Conservation (phyloP, 2,329 filamentous ascomycete species). For the Bretziella fagacearum region DNA sequence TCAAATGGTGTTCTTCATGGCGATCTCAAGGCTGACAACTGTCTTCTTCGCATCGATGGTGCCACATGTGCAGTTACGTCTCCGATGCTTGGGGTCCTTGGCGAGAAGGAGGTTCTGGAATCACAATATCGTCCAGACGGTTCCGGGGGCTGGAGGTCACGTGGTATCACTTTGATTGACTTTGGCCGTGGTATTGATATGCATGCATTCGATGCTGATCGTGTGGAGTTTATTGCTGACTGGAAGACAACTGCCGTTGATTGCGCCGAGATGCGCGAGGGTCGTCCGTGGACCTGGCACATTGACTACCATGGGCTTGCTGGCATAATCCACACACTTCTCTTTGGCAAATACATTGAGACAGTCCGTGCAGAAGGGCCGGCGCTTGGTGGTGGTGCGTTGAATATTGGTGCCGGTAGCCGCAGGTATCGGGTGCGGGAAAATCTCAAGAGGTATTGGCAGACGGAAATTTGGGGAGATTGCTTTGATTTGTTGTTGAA, state of each 20-base stretch:
- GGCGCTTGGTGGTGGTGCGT: constrained; percentile 33
- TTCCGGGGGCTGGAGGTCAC: constrained; percentile 56
- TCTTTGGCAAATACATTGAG: constrained; percentile 93
- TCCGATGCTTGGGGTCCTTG: not conserved
- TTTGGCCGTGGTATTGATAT: constrained; percentile 93
- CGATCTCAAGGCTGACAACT: constrained; percentile 91
- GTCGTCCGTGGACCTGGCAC: constrained; percentile 91
- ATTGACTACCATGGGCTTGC: constrained; percentile 92
- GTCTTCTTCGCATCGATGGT: constrained; percentile 64
- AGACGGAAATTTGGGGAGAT: constrained; percentile 73
- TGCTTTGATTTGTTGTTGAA: constrained; percentile 79
- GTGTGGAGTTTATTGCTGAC: constrained; percentile 74
- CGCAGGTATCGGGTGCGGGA: constrained; percentile 69
- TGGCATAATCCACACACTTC: constrained; percentile 67
- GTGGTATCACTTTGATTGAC: constrained; percentile 78
- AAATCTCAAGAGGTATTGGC: constrained; percentile 86
- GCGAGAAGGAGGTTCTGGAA: constrained; percentile 26
- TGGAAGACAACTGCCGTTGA: constrained; percentile 81
- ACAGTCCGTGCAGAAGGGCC: constrained; percentile 42
- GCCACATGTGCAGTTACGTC: constrained; percentile 20
- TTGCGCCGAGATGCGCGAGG: constrained; percentile 89
- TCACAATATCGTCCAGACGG: constrained; percentile 58
- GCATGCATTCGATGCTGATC: constrained; percentile 58
- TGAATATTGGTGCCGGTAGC: constrained; percentile 29
- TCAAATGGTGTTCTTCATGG: constrained; percentile 67